Conservation (phyloP, 805 yeast species). For the Starmerella vaccinii region DNA sequence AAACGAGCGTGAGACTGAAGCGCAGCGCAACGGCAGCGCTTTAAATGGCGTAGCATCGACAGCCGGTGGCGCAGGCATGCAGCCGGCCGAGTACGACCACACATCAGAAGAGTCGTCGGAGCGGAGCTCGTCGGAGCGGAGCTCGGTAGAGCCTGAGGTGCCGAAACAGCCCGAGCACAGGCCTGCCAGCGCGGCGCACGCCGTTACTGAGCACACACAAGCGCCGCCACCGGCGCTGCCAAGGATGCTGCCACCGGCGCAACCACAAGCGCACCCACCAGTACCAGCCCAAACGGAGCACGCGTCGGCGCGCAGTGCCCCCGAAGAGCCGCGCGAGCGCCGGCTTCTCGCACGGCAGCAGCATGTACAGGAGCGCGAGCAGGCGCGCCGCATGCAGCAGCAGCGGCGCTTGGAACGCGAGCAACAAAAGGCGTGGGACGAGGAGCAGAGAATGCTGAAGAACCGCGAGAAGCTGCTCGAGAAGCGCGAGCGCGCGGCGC, state of each 20-base stretch:
- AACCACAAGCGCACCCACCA: too few relatives aligned
- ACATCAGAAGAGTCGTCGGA: conserved; percentile 6
- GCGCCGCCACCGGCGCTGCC: too few relatives aligned
- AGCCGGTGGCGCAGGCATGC: too few relatives aligned
- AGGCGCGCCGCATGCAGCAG: not conserved
- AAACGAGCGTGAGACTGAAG: too few relatives aligned
- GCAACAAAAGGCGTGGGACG: not conserved
- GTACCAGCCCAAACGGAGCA: not conserved
- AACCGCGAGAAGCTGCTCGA: not conserved
- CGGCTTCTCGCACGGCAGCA: not conserved
- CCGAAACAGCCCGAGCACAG: not conserved
- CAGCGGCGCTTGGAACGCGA: not conserved
- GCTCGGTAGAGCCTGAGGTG: not conserved
- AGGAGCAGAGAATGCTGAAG: not conserved
- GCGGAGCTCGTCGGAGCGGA: not conserved
- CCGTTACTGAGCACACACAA: too few relatives aligned
- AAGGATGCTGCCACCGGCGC: too few relatives aligned
- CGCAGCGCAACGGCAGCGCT: not conserved
- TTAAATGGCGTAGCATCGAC: too few relatives aligned
- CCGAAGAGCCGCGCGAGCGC: not conserved
- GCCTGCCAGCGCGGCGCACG: too few relatives aligned
- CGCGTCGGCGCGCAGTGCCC: not conserved
- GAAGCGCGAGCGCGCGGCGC: not conserved
- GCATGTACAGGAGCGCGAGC: not conserved
- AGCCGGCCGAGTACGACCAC: conserved; percentile 1